phyloP scores from a whole-genome alignment of 306 rosid genomes.

The Sechiopsis laciniata region DNA sequence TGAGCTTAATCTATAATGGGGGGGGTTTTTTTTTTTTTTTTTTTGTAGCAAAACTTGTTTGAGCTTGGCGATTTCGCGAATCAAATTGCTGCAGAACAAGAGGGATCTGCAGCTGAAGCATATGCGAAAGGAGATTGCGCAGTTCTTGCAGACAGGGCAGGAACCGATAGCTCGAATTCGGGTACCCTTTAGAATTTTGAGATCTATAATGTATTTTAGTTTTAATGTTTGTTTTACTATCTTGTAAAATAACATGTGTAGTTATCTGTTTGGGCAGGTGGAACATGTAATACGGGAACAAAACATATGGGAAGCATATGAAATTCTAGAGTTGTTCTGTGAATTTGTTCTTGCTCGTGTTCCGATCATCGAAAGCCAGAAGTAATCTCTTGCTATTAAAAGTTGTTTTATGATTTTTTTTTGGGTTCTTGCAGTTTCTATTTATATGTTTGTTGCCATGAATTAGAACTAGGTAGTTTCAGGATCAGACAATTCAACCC shows the following conservation, averaged over 20 bases:
- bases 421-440: neutral
- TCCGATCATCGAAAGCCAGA: conserved; percentile 81
- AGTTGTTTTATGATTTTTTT: conserved; percentile 9
- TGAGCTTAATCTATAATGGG: conserved; percentile 13
- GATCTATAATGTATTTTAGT: conserved; percentile 13
- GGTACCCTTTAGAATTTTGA: conserved; percentile 41
- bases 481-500: neutral
- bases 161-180: conserved; percentile 89
- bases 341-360: conserved; percentile 92
- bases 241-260: neutral
- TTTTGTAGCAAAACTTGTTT: conserved; percentile 77
- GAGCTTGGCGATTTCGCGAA: conserved; percentile 74
- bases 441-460: neutral
- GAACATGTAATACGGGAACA: conserved; percentile 95
- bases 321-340: conserved; percentile 90
- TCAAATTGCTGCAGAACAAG: conserved; percentile 90
- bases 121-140: conserved; percentile 91
- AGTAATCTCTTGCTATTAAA: conserved; percentile 35
- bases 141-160: conserved; percentile 92
- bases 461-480: neutral
- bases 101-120: conserved; percentile 79
- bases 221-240: neutral
- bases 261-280: conserved; percentile 49
- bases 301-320: conserved; percentile 82
- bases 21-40: neutral